Base-by-base conservation (phyloP, 1,284 basidiomycete species). In the Inonotus obliquus region DNA sequence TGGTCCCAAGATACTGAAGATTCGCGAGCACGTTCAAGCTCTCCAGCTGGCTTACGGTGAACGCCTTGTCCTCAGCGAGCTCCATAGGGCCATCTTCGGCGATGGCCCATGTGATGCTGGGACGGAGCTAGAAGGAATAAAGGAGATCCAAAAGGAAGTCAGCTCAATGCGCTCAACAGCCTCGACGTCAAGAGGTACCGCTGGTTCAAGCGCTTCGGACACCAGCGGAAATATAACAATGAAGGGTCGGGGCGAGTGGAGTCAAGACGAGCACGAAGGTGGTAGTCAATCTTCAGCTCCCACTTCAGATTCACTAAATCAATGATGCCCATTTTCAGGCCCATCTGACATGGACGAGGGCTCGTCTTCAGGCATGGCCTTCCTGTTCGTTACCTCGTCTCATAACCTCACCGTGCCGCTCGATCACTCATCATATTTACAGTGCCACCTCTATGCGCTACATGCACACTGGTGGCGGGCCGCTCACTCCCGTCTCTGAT, bases 11-110 rank as follows among this genome's bases (percentile, higher is more conserved):
- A 61, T 64, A 27, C 32, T 38, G 13, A 64, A 64, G 47, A 64
- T 64, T 54, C 59, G 63, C 38, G 63, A 64, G 29, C 63, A 64
- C 19, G 23, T 64, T 27, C 54, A 64, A 44, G 47, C 63, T 17
- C 47, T 64, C 13, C 63, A 64, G 45, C 45, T 61, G 9, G 63
- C 63, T n/a, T 64, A 64, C 35, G 63, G 63, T 54, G 63, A 64
- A 13, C 57, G 57, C 23, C 19, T 61, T 44, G 63, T 64, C 19
- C 59, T 64, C 23, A 35, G 48, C 13, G 55, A 64, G 41, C 60
- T 64, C 11, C 59, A 64, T 23, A 60, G 45, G 38, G 55, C 59
- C 9, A 47, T 64, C 17, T 64, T 61, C 41, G 51, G 51, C 1
- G 54, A 52, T 13, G 54, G 54, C 13, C 55, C 49, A 17, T 63